A percentile compares a stretch with the other conserved stretches of the same genome.
phyloP scores from a whole-genome alignment of 83 land plant genomes.

The Picea abies region DNA sequence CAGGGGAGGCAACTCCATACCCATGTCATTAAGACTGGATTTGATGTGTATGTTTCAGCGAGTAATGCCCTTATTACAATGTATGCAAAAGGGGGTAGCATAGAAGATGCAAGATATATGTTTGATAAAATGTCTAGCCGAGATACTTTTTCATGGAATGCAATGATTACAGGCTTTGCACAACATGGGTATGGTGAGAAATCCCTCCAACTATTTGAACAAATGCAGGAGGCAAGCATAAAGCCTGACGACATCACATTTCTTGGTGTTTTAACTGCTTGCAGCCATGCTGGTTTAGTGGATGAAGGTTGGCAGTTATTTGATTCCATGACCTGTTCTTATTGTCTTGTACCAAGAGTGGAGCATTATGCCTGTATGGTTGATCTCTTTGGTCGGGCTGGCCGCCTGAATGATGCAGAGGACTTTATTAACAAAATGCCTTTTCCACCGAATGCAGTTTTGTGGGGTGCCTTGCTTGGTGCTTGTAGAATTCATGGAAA shows the following conservation, averaged over 20 bases:
- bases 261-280: background rate
- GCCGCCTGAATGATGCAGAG: background rate
- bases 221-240: background rate
- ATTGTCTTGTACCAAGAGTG: background rate
- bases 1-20: background rate
- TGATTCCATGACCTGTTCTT: background rate
- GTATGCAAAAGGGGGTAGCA: background rate
- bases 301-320: background rate
- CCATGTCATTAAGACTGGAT: background rate
- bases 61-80: background rate
- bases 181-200: background rate
- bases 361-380: background rate
- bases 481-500: background rate
- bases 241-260: background rate
- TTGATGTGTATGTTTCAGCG: background rate
- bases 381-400: constrained; percentile 5
- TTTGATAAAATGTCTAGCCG: background rate
- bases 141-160: background rate
- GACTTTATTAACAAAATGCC: background rate
- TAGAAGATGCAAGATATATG: background rate
- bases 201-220: background rate
- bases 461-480: background rate
- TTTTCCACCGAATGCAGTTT: background rate
- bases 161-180: background rate
- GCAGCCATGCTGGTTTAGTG: constrained; percentile 1